Percentiles rank a stretch among this genome's conserved stretches.
phyloP scores from a whole-genome alignment of 106 monocot species.

The Dendrobium catenatum region DNA sequence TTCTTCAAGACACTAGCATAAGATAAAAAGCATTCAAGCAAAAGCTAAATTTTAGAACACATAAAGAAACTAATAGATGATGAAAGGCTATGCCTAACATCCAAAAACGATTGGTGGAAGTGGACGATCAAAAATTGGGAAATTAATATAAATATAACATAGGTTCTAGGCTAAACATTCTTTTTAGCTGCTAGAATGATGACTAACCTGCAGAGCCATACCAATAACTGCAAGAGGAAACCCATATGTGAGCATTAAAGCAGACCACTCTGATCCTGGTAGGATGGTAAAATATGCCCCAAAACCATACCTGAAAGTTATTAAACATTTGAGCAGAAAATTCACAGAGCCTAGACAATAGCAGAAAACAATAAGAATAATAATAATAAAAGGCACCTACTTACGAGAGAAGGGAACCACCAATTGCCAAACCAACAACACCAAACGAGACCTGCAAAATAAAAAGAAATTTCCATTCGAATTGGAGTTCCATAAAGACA shows the following conservation, averaged over 20 bases:
- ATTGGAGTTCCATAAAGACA: too few relatives aligned
- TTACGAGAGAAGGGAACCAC: conserved; percentile 80
- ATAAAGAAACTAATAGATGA: background rate
- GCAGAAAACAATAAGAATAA: background rate
- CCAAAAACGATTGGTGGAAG: background rate
- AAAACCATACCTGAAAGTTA: conserved; percentile 76
- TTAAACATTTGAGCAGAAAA: background rate
- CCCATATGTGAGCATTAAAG: conserved; percentile 95
- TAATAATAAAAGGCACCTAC: conserved; percentile 13
- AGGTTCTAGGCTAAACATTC: background rate
- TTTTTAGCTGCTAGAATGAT: background rate
- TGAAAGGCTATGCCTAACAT: background rate
- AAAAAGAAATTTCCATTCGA: conserved; percentile 1
- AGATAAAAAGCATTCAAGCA: background rate
- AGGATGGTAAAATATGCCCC: conserved; percentile 89
- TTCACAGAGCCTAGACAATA: background rate
- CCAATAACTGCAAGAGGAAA: conserved; percentile 98
- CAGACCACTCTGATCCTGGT: conserved; percentile 99
- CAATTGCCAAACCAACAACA: conserved; percentile 67
- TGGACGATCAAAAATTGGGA: too few relatives aligned
- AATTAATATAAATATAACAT: background rate
- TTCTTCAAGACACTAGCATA: conserved; percentile 1
- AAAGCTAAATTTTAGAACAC: background rate
- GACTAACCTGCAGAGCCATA: conserved; percentile 88
- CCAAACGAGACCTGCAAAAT: conserved; percentile 78